These are phyloP conservation scores for Cenchrus purpureus DNA, from an alignment of 176 grass and related monocot genomes.

Conservation along the genomic window DNA sequence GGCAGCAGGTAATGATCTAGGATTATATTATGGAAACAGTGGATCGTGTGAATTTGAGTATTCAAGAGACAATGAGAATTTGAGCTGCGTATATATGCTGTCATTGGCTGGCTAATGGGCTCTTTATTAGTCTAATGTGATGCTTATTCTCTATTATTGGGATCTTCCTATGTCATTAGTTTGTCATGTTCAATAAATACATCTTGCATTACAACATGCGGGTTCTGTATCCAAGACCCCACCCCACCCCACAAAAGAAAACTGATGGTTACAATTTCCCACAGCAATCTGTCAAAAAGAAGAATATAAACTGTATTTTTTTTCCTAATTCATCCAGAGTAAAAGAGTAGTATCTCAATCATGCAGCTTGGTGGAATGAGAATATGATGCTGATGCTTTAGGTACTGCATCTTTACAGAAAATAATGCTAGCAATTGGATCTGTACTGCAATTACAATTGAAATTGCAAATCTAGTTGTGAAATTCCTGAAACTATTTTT, in stretches of 20 bases:
- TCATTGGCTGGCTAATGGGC: slow-evolving; percentile 56
- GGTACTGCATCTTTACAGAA: background rate
- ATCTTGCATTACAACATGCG: slow-evolving; percentile 17
- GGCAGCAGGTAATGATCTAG: slow-evolving; percentile 38
- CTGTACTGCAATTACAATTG: background rate
- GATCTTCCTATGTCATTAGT: slow-evolving; percentile 37
- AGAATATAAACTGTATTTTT: background rate
- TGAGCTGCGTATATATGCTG: slow-evolving; percentile 32
- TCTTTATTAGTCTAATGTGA: slow-evolving; percentile 22
- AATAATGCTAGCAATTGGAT: background rate
- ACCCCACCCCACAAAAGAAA: background rate
- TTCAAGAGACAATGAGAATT: slow-evolving; percentile 49
- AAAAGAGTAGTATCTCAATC: background rate
- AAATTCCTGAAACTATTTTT: background rate
- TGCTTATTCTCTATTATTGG: slow-evolving; percentile 29
- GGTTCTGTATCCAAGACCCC: background rate
- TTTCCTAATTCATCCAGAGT: background rate
- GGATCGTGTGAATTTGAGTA: slow-evolving; percentile 55
- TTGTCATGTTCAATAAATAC: slow-evolving; percentile 26
- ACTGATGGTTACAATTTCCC: background rate
- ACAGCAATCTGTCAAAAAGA: background rate
- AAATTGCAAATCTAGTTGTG: background rate
- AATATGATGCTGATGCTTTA: background rate
- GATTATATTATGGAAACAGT: slow-evolving; percentile 54
- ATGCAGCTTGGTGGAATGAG: background rate